Conservation (phyloP, 2,329 filamentous ascomycete genomes). For the Calonectria hongkongensis region DNA sequence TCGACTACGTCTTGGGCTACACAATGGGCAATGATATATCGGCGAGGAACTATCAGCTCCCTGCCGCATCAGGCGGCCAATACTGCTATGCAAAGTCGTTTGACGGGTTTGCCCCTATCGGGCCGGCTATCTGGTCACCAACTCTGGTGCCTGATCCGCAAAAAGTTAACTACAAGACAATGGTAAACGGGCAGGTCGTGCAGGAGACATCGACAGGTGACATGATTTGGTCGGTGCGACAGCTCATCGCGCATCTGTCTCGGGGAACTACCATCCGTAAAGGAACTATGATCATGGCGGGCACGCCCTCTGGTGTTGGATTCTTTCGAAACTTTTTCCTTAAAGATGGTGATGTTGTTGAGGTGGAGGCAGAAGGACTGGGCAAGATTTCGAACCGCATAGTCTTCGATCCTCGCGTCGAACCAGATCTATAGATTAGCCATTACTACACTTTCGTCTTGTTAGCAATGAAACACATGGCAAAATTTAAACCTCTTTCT, state of each 20-base stretch:
- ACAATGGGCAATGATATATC: constrained; percentile 24
- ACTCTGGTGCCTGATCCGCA: neutral
- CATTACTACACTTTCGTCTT: too few relatives aligned
- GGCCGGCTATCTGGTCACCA: constrained; percentile 1
- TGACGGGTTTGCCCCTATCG: constrained; percentile 25
- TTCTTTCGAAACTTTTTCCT: constrained; percentile 10
- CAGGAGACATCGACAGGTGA: neutral
- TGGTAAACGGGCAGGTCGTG: neutral
- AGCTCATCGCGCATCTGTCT: neutral
- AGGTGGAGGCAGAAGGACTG: constrained; percentile 15
- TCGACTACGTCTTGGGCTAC: constrained; percentile 15
- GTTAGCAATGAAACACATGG: too few relatives aligned
- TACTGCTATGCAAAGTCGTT: constrained; percentile 24
- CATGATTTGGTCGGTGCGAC: constrained; percentile 10
- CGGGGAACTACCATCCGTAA: neutral
- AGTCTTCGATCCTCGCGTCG: constrained; percentile 62
- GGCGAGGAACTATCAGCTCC: constrained; percentile 10
- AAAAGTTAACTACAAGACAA: neutral
- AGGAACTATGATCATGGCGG: constrained; percentile 14
- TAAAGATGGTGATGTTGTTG: constrained; percentile 24
- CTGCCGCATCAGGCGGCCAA: neutral
- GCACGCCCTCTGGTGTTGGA: neutral
- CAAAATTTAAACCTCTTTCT: too few relatives aligned
- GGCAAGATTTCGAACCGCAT: constrained; percentile 5
- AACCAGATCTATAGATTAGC: too few relatives aligned